These are phyloP conservation scores for Russula griseocarnosa DNA, from an alignment of 768 basidiomycete species.

Conservation along the genomic window DNA sequence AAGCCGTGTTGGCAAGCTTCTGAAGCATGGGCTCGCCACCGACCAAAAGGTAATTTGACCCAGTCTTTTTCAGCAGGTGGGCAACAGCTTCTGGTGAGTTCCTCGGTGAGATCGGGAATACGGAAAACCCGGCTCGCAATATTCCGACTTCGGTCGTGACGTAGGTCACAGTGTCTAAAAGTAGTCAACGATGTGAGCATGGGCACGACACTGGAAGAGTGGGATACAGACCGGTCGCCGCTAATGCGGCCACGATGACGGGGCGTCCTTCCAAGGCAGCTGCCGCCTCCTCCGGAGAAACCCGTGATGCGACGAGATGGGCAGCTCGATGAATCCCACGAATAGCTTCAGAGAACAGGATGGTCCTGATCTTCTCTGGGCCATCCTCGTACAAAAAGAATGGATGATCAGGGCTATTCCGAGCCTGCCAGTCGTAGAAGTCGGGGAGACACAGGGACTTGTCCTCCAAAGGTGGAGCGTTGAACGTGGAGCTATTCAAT, in stretches of 20 bases:
- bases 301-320: conserved; percentile 11
- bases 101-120: conserved; percentile 40
- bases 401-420: conserved; percentile 29
- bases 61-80: conserved; percentile 32
- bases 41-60: conserved; percentile 33
- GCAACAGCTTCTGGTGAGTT: conserved; percentile 44
- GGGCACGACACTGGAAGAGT: neutral
- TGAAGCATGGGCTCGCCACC: conserved; percentile 27
- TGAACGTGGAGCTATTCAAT: conserved; percentile 27
- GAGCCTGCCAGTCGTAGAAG: conserved; percentile 33
- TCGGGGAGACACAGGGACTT: conserved; percentile 29
- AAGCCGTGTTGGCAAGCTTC: conserved; percentile 20
- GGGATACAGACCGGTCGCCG: conserved; percentile 25
- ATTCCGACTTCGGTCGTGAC: conserved; percentile 35
- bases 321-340: conserved; percentile 29
- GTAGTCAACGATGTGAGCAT: neutral
- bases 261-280: conserved; percentile 23
- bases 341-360: conserved; percentile 26
- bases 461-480: conserved; percentile 30
- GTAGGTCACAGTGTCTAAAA: conserved; percentile 30
- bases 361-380: conserved; percentile 20
- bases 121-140: conserved; percentile 40
- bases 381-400: conserved; percentile 27
- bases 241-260: conserved; percentile 27
- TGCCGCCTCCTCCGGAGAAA: conserved; percentile 10